These are phyloP conservation scores for Amanita polypyramis DNA, from an alignment of 768 basidiomycete species.

Conservation along the genomic window DNA sequence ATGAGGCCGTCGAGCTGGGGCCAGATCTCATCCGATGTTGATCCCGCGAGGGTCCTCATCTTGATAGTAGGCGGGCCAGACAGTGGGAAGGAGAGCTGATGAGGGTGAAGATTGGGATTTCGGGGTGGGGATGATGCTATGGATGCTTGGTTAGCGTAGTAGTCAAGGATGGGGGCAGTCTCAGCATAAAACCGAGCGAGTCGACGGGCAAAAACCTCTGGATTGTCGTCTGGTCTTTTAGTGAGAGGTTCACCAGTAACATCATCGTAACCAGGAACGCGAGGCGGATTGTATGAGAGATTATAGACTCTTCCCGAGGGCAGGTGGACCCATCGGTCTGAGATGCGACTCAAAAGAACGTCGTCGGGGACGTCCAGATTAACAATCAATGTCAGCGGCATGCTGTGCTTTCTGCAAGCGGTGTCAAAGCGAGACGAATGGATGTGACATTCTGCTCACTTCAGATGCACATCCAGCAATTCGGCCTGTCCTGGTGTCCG, in stretches of 20 bases:
- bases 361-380: constrained; percentile 86
- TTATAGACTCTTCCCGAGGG: constrained; percentile 89
- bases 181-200: constrained; percentile 67
- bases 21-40: constrained; percentile 87
- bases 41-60: constrained; percentile 53
- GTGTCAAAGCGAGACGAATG: constrained; percentile 1
- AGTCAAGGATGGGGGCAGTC: constrained; percentile 72
- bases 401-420: constrained; percentile 40
- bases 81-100: constrained; percentile 36
- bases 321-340: constrained; percentile 83
- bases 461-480: constrained; percentile 67
- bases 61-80: constrained; percentile 32
- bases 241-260: constrained; percentile 79
- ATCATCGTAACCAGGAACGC: constrained; percentile 73
- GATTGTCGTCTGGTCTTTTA: constrained; percentile 85
- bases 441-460: constrained; percentile 28
- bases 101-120: constrained; percentile 34
- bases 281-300: constrained; percentile 77
- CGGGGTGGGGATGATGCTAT: constrained; percentile 15
- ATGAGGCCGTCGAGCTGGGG: constrained; percentile 63
- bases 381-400: constrained; percentile 69
- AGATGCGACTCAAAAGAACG: constrained; percentile 76
- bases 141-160: constrained; percentile 39
- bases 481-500: constrained; percentile 79
- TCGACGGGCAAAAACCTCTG: constrained; percentile 70